A percentile compares a stretch with the other conserved stretches of the same genome.
Evolutionary conservation across 2,329 filamentous ascomycete genomes (phyloP).

Genomic region (Fusarium nanum): DNA sequence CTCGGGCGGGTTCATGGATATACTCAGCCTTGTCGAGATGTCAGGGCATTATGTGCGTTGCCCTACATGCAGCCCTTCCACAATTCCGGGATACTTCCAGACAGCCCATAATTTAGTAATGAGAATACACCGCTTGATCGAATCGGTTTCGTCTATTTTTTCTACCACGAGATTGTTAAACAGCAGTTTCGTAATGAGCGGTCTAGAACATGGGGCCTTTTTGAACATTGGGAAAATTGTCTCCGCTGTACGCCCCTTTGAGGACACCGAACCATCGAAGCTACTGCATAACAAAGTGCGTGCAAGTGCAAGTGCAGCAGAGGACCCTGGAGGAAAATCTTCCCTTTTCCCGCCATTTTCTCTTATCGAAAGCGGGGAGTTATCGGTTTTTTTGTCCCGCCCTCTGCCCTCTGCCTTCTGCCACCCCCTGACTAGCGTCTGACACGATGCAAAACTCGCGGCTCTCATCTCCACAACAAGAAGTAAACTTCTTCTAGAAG

Average conservation of each 20-base stretch:
- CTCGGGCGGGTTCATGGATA: neutral
- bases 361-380: conserved; percentile 29
- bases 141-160: conserved; percentile 19
- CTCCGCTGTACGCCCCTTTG: conserved; percentile 22
- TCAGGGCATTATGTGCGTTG: conserved; percentile 15
- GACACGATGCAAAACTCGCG: conserved; percentile 21
- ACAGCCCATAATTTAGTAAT: conserved; percentile 11
- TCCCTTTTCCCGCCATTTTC: conserved; percentile 30
- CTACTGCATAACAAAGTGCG: conserved; percentile 29
- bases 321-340: conserved; percentile 29
- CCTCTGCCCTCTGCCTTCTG: neutral
- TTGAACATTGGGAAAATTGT: conserved; percentile 1
- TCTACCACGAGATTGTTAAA: conserved; percentile 7
- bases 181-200: conserved; percentile 6
- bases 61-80: conserved; percentile 20
- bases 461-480: conserved; percentile 23
- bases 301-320: conserved; percentile 10
- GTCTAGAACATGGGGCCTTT: conserved; percentile 25
- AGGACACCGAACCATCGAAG: neutral
- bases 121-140: conserved; percentile 26
- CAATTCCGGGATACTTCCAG: neutral
- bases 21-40: conserved; percentile 1
- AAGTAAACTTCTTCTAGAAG: conserved; percentile 34
- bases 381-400: conserved; percentile 19
- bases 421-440: conserved; percentile 34